Conservation (phyloP, 345 rosid genomes). For the Populus tremula region DNA sequence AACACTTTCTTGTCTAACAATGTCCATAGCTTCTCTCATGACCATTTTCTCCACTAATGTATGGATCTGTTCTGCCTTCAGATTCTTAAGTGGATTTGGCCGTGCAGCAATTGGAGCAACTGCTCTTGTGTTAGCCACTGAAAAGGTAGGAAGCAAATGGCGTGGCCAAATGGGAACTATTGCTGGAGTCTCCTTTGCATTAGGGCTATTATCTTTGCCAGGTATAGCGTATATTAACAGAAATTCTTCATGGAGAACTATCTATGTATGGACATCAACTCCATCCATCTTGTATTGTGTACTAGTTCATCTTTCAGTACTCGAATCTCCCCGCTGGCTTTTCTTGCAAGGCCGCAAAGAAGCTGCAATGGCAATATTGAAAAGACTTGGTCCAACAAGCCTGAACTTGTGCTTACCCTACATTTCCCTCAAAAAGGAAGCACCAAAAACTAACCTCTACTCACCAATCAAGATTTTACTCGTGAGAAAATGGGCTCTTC, state of each 20-base stretch:
- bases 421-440: not conserved
- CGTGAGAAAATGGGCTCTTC: not conserved
- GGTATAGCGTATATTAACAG: conserved; percentile 36
- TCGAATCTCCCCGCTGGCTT: conserved; percentile 61
- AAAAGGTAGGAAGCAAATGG: conserved; percentile 47
- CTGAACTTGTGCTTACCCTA: not conserved
- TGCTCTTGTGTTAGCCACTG: conserved; percentile 47
- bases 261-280: conserved; percentile 44
- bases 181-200: conserved; percentile 38
- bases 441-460: not conserved
- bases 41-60: conserved; percentile 43
- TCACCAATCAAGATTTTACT: not conserved
- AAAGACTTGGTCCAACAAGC: not conserved
- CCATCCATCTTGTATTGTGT: conserved; percentile 35
- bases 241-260: conserved; percentile 43
- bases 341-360: conserved; percentile 45
- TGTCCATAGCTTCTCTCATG: conserved; percentile 41
- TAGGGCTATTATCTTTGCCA: conserved; percentile 50
- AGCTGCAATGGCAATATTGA: not conserved
- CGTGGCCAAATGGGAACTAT: conserved; percentile 43
- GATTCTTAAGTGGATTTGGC: conserved; percentile 47
- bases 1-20: conserved; percentile 35
- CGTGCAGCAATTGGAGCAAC: conserved; percentile 47
- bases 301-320: conserved; percentile 28
- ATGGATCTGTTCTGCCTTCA: conserved; percentile 41